Conservation (phyloP, 768 basidiomycete species). For the Kwoniella heveanensis region DNA sequence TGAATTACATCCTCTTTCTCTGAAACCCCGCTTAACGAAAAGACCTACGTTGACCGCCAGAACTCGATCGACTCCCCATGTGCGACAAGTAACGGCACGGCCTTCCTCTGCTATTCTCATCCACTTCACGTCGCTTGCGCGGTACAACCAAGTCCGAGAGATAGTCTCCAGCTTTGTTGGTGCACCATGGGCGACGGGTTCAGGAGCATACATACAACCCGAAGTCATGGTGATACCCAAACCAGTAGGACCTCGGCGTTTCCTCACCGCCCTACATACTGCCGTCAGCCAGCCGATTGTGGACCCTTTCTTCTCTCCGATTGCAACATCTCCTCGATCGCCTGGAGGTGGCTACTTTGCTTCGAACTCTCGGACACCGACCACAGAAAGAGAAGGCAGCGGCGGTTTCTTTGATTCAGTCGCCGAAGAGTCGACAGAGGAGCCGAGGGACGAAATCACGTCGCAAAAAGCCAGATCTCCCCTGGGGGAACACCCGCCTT, state of each 20-base stretch:
- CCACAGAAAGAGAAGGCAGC: constrained; percentile 2
- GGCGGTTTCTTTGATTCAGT: constrained; percentile 44
- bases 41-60: constrained; percentile 48
- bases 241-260: constrained; percentile 90
- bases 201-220: constrained; percentile 59
- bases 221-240: constrained; percentile 98
- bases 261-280: constrained; percentile 88
- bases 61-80: constrained; percentile 73
- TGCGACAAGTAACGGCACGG: constrained; percentile 60
- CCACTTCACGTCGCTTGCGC: constrained; percentile 86
- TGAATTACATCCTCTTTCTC: constrained; percentile 35
- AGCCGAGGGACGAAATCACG: background rate
- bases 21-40: constrained; percentile 46
- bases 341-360: constrained; percentile 64
- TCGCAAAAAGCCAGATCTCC: constrained; percentile 34
- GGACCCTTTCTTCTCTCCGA: constrained; percentile 91
- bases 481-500: constrained; percentile 34
- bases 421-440: constrained; percentile 31
- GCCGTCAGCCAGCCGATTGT: constrained; percentile 81
- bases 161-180: constrained; percentile 70
- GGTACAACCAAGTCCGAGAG: constrained; percentile 86
- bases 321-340: constrained; percentile 83
- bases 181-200: constrained; percentile 57
- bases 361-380: constrained; percentile 46
- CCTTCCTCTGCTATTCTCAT: constrained; percentile 63